Base-by-base conservation (phyloP, 129 eudicot genomes). In the Flaveria sonorensis region DNA sequence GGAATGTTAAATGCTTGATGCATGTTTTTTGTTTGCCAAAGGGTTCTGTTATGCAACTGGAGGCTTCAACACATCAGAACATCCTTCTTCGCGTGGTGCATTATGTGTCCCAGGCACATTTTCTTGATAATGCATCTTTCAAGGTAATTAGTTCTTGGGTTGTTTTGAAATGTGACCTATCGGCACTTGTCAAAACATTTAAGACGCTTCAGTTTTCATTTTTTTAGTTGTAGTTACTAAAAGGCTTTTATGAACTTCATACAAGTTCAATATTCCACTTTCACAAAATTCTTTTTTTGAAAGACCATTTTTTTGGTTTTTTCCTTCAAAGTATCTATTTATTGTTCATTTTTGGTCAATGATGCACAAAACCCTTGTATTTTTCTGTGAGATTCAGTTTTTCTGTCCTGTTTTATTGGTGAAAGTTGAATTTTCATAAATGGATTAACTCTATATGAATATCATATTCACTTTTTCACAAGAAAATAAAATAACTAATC, bases 111-210 rank as follows among this genome's bases (percentile, higher is more conserved):
- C 85, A 80, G 48, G 77, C 90, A 11, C 86, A 70, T 64, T 85
- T 88, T 68, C 77, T 95, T 82, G 89, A 88, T 69, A 77, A 80
- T 52, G 39, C 78, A 13, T 86, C 96, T 26, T 91, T 95, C 68
- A 65, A 62, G 88, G 98, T 92, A 36, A 36, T 75, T 74, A 32
- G 18, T 64, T 61, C 70, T 15, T 24, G 39, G 39, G 40, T 24
- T 24, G 15, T 75, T 20, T 1, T 15, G 16, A 53, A 40, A 52
- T 60, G 4, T 60, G 18, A 59, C 66, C 36, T 59, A 2, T 7
- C 7, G 13, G 23, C 60, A 52, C 23, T 5, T 18, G 23, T 52
- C 10, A 6, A 52, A 52, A 52, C 60, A 52, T 6, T 18, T 16
- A 16, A n/a, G 7, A 52, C 3, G 18, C 23, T 52, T n/a, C 26